Conservation (phyloP, 208 protist species). For the Acanthamoeba culbertsoni region DNA sequence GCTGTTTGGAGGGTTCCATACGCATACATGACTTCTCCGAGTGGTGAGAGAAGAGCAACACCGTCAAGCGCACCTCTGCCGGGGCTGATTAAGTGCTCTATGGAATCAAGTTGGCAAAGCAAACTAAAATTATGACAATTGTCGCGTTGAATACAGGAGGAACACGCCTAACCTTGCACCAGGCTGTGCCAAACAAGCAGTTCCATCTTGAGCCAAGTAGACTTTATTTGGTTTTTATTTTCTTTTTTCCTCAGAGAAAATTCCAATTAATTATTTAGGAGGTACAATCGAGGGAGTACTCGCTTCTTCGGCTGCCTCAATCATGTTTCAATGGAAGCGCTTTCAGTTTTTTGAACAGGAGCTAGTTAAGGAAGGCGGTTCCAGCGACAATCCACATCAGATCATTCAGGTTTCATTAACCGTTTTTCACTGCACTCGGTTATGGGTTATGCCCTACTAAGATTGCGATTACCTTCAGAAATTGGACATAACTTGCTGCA, state of each 20-base stretch:
- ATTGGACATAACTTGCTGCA: conserved; percentile 84
- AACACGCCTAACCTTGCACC: conserved; percentile 4
- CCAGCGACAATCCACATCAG: neutral
- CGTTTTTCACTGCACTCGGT: no score
- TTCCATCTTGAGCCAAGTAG: neutral
- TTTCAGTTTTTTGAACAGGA: conserved; percentile 83
- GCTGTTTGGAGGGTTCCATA: neutral
- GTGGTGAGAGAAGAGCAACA: neutral
- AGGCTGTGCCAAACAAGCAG: neutral
- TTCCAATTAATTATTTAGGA: neutral
- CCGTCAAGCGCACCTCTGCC: neutral
- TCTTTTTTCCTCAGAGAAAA: neutral
- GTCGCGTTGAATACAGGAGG: no score
- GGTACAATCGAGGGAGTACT: neutral
- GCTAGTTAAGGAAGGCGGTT: conserved; percentile 64
- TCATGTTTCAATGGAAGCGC: conserved; percentile 70
- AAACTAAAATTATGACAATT: neutral
- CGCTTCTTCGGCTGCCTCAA: neutral
- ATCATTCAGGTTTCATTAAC: conserved; percentile 13
- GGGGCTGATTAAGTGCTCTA: neutral
- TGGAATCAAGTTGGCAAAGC: no score
- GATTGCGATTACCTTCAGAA: no score
- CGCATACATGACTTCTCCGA: neutral
- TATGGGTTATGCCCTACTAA: no score
- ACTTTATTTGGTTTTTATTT: neutral